Evolutionary conservation across 352 stramenopile species (phyloP), one percentile per base, ranked within the genome.

Genomic region (Phytophthora cajani): DNA sequence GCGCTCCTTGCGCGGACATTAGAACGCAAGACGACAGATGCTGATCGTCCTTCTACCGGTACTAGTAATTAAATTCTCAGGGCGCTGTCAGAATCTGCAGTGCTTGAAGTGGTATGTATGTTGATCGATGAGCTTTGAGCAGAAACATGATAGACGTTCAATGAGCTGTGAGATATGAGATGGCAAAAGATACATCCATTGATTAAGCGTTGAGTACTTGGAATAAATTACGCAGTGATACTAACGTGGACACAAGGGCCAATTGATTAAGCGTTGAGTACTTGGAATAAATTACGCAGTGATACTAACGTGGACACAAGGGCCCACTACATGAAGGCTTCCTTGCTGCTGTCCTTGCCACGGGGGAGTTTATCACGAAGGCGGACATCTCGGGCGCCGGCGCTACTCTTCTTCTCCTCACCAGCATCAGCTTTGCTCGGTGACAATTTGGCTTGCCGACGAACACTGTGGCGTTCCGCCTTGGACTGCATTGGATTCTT

Each of bases 1-100:
- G 88, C 88, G 2, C 80, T 93, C 46, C 75, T 96, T 61, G 82
- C 88, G 38, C 79, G 87, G 30, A 91, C 88, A 65, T 79, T 96
- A 64, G 87, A 94, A 30, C 77, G 82, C 23, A 84, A 84, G 54
- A 76, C 63, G 27, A 69, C 69, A 25, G 60, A 70, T 6, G 2
- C 10, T 50, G 64, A 77, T 61, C 56, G 42, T 55, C 44, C 58
- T 67, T 33, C 46, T 59, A 64, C 65, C 46, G 60, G 55, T 58
- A 58, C 55, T 52, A 67, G 56, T 64, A 70, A 65, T 62, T 77
- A 71, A 74, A 36, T 70, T 69, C 38, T 46, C 30, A 52, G 30
- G 46, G 17, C 46, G 19, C 46, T 52, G 46, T 52, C 46, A 10
- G 38, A 6, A 12, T 3, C 9, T 52, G 9, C 19, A 27, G n/a